Evolutionary conservation across 1,284 basidiomycete genomes (phyloP).

Genomic region (Tilletia caries): DNA sequence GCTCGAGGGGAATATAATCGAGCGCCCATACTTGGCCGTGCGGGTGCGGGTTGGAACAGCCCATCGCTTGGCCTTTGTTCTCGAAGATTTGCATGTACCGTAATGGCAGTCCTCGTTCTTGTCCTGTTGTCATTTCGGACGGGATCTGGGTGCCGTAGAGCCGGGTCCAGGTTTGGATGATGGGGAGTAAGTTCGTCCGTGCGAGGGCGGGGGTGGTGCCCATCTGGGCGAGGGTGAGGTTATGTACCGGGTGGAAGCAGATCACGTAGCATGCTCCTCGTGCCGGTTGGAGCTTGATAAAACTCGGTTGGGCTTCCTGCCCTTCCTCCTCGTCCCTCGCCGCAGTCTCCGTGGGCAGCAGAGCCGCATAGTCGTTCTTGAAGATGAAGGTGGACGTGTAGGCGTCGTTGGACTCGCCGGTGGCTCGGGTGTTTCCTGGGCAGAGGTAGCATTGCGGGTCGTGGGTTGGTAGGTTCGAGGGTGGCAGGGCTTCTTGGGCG

Average conservation of each 20-base stretch:
- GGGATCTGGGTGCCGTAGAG: constrained; percentile 42
- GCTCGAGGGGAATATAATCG: constrained; percentile 49
- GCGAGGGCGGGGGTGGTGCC: constrained; percentile 52
- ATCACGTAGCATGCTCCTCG: constrained; percentile 84
- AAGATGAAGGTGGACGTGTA: constrained; percentile 72
- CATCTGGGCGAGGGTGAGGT: constrained; percentile 81
- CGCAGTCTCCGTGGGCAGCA: constrained; percentile 60
- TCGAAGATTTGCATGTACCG: constrained; percentile 58
- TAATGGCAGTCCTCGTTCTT: constrained; percentile 16
- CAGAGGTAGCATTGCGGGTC: constrained; percentile 85
- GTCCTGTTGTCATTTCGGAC: constrained; percentile 41
- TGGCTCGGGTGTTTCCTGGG: constrained; percentile 78
- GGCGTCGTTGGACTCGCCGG: constrained; percentile 65
- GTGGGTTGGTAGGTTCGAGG: constrained; percentile 60
- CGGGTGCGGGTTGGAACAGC: constrained; percentile 91
- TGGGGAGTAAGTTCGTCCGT: constrained; percentile 64
- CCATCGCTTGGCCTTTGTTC: constrained; percentile 96
- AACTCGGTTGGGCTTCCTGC: constrained; percentile 71
- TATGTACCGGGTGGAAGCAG: constrained; percentile 83
- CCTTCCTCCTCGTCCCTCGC: too few species aligned
- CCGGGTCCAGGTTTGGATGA: constrained; percentile 71
- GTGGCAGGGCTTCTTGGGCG: constrained; percentile 38
- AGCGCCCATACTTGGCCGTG: constrained; percentile 86
- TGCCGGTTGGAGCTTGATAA: constrained; percentile 6
- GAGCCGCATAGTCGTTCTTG: constrained; percentile 81